Percentiles rank a stretch among this genome's conserved stretches.
These are phyloP conservation scores for Coprinopsis strossmayeri DNA, from an alignment of 768 basidiomycete genomes.

Conservation along the genomic window DNA sequence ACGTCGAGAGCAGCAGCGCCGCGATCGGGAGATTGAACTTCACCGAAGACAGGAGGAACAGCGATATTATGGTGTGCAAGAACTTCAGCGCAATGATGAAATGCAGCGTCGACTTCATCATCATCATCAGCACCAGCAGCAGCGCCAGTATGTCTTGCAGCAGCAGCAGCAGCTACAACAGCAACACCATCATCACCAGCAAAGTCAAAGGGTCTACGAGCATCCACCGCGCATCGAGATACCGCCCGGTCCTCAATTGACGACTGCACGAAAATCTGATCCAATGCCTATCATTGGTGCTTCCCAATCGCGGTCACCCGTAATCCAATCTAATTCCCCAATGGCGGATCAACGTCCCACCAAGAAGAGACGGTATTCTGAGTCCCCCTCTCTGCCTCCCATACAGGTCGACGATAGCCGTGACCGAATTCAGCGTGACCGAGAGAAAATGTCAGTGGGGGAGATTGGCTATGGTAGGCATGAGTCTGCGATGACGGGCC, in stretches of 20 bases:
- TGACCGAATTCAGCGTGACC: constrained; percentile 23
- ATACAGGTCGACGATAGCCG: constrained; percentile 16
- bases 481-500: constrained; percentile 18
- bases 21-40: constrained; percentile 11
- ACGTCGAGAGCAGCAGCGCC: constrained; percentile 8
- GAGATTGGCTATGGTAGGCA: constrained; percentile 26
- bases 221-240: constrained; percentile 17
- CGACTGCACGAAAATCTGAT: constrained; percentile 16
- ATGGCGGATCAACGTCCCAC: constrained; percentile 20
- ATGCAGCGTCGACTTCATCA: constrained; percentile 19
- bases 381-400: constrained; percentile 25
- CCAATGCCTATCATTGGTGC: constrained; percentile 12
- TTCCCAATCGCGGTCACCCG: constrained; percentile 14
- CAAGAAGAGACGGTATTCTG: constrained; percentile 40
- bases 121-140: too few relatives aligned
- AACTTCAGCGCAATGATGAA: constrained; percentile 11
- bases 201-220: constrained; percentile 10
- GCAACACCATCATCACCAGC: constrained; percentile 4
- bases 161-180: constrained; percentile 18
- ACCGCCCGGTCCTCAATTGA: constrained; percentile 11
- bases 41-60: constrained; percentile 15
- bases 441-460: constrained; percentile 25
- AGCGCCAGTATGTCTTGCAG: constrained; percentile 21
- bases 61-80: constrained; percentile 15
- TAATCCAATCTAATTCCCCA: constrained; percentile 12